Percentiles rank a stretch among this genome's conserved stretches.
Evolutionary conservation across 164 flowering plant genomes (phyloP).

Genomic region (Magnolia sinica): DNA sequence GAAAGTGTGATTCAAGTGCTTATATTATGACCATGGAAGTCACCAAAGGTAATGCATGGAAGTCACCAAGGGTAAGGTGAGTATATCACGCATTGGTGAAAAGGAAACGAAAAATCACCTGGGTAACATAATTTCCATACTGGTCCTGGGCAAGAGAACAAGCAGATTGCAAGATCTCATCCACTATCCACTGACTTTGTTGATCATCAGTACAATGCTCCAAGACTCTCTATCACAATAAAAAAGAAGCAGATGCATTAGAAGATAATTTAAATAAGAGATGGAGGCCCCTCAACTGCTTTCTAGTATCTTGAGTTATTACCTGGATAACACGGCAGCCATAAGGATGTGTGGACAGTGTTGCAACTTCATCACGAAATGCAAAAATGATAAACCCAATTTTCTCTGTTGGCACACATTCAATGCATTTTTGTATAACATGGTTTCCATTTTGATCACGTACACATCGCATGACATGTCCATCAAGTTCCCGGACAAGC

Average conservation of each 20-base stretch:
- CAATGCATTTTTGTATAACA: slow-evolving; percentile 90
- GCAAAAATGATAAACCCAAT: slow-evolving; percentile 70
- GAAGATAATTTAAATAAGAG: neutral
- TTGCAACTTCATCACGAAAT: slow-evolving; percentile 69
- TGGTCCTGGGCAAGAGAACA: slow-evolving; percentile 76
- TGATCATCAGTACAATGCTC: slow-evolving; percentile 65
- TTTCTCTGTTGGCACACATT: slow-evolving; percentile 57
- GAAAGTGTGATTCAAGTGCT: neutral
- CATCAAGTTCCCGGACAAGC: slow-evolving; percentile 78
- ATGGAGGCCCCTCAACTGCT: neutral
- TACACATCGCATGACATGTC: slow-evolving; percentile 79
- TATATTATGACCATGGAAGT: neutral
- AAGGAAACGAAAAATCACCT: slow-evolving; percentile 39
- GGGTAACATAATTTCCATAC: slow-evolving; percentile 93
- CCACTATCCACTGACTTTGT: slow-evolving; percentile 56
- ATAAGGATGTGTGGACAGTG: slow-evolving; percentile 86
- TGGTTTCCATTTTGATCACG: slow-evolving; percentile 94
- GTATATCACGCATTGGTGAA: neutral
- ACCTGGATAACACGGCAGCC: slow-evolving; percentile 99
- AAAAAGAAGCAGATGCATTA: neutral
- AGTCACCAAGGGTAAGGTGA: neutral
- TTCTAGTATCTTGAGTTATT: neutral
- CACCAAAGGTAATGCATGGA: neutral
- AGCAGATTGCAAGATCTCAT: slow-evolving; percentile 73
- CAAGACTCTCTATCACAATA: slow-evolving; percentile 56